Evolutionary conservation across 2,329 filamentous ascomycete species (phyloP), one percentile per base, ranked within the genome.

Genomic region (Capronia coronata): DNA sequence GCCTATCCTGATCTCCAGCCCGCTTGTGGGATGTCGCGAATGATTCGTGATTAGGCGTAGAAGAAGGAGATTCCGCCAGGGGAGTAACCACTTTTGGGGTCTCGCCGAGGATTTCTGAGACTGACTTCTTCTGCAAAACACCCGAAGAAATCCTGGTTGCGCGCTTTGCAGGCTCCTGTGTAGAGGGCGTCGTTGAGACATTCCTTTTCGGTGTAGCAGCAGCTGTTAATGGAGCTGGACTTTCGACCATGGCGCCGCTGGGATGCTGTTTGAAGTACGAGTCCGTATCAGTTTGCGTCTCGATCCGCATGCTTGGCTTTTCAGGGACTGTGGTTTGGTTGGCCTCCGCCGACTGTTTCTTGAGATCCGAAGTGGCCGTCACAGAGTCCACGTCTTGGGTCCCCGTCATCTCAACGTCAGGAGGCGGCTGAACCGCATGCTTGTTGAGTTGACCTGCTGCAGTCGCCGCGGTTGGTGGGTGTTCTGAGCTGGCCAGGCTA

Each of bases 121-220:
- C 82, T 3, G 83, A 86, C 62, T 86, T 87, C 45, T 84, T 80
- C 53, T 79, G 75, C 59, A 87, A 80, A 2, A 82, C 79, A 35
- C 83, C 84, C 8, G 84, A 86, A 2, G 82, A 80, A 18, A 86
- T 80, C 58, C 83, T 71, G 1, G 83, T 87, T 9, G 81, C 83
- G 69, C 84, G 84, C 23, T 82, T 75, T 3, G 68, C 61, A 37
- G 68, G 63, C 22, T 71, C 61, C 32, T 62, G 51, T 43, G 62
- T 55, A 49, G 67, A 58, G 23, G 67, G 47, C 56, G 54, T 59
- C 58, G 56, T 46, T 51, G 54, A 35, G 49, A 45, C 37, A 70
- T 52, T 27, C 58, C 57, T 42, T 59, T 61, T 32, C 48, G 52
- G 43, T 38, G 60, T 44, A 49, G 54, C 35, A 51, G 59, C 46